Percentiles rank a stretch among this genome's conserved stretches.
These are phyloP conservation scores for Xanthoceras sorbifolium DNA, from an alignment of 345 rosid species.

Conservation along the genomic window DNA sequence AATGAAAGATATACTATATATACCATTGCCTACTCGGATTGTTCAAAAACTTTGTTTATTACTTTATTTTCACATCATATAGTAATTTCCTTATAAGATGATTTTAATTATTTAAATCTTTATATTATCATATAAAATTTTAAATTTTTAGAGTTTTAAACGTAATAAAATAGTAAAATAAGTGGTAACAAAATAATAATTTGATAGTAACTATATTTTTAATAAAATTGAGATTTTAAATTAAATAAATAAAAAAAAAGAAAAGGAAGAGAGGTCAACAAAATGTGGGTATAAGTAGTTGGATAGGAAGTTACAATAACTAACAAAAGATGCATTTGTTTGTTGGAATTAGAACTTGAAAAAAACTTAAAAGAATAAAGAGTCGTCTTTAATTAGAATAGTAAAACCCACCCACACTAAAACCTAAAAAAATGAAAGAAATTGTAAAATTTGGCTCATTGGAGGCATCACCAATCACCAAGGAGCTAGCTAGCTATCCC, in stretches of 20 bases:
- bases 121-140: no score
- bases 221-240: no score
- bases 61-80: neutral
- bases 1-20: no score
- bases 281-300: neutral
- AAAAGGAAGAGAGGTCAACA: neutral
- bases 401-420: neutral
- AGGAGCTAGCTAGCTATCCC: slow-evolving; percentile 3
- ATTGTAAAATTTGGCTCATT: slow-evolving; percentile 16
- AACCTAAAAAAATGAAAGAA: neutral
- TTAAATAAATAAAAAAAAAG: no score
- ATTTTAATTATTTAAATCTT: no score
- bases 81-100: no score
- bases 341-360: neutral
- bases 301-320: neutral
- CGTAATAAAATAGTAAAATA: neutral
- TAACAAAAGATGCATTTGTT: neutral
- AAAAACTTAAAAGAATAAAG: neutral
- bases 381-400: neutral
- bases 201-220: no score
- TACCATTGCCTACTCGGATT: neutral
- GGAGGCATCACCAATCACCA: slow-evolving; percentile 20
- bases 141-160: no score
- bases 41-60: neutral
- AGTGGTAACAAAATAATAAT: no score